phyloP scores from a whole-genome alignment of 371 early-diverging fungal genomes.

The Globomyces sp. region DNA sequence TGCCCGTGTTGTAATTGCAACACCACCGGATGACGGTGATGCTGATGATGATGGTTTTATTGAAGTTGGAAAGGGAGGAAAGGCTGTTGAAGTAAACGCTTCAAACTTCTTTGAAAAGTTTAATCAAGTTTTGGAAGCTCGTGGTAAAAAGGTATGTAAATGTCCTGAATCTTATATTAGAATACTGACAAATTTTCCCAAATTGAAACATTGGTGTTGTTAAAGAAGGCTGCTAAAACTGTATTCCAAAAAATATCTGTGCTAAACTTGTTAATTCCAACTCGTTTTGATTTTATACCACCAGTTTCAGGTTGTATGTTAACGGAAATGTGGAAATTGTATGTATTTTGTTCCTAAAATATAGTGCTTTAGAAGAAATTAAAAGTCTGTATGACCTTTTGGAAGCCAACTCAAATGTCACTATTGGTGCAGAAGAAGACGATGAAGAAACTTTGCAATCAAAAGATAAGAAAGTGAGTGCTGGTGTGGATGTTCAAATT shows the following conservation, averaged over 20 bases:
- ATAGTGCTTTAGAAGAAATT: conserved; percentile 55
- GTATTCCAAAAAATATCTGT: conserved; percentile 84
- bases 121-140: conserved; percentile 73
- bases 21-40: conserved; percentile 28
- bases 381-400: conserved; percentile 70
- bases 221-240: conserved; percentile 66
- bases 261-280: conserved; percentile 81
- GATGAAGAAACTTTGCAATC: conserved; percentile 29
- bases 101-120: conserved; percentile 82
- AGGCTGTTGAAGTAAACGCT: conserved; percentile 57
- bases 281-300: conserved; percentile 83
- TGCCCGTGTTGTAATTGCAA: conserved; percentile 18
- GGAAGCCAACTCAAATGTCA: conserved; percentile 59
- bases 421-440: conserved; percentile 25
- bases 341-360: too few relatives aligned
- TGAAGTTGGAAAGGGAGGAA: conserved; percentile 82
- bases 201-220: conserved; percentile 63
- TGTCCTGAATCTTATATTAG: conserved; percentile 36
- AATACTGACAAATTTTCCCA: conserved; percentile 84
- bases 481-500: conserved; percentile 52
- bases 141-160: conserved; percentile 81
- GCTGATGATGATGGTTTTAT: conserved; percentile 69
- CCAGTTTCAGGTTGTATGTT: conserved; percentile 69
- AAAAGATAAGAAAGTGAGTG: conserved; percentile 29
- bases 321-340: conserved; percentile 72